Conservation (phyloP, 257 asterid species). For the Solanum commersonii region DNA sequence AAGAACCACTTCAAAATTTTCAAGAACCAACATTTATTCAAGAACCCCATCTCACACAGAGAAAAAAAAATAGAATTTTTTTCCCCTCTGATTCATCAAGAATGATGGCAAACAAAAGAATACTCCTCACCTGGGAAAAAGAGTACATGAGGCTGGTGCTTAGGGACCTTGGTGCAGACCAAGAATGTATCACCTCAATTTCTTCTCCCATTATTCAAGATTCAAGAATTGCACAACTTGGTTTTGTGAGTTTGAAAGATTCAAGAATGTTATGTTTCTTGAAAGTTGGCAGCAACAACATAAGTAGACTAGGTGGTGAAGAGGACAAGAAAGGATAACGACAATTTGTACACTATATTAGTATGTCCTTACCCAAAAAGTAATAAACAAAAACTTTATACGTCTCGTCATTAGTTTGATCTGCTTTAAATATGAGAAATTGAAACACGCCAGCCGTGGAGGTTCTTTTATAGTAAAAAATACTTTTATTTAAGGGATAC, state of each 20-base stretch:
- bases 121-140: conserved; percentile 26
- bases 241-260: background rate
- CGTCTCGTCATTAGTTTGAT: background rate
- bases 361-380: background rate
- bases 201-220: conserved; percentile 20
- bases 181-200: conserved; percentile 29
- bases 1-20: background rate
- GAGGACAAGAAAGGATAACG: background rate
- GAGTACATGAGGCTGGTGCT: conserved; percentile 41
- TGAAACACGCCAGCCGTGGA: background rate
- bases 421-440: background rate
- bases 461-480: background rate
- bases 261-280: background rate
- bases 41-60: background rate
- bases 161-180: conserved; percentile 46
- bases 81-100: background rate
- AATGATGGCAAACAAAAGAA: background rate
- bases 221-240: background rate
- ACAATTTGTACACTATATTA: background rate
- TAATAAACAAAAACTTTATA: background rate
- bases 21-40: background rate
- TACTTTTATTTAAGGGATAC: background rate
- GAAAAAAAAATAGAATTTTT: background rate
- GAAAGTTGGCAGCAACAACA: background rate
- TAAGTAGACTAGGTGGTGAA: background rate